These are phyloP conservation scores for Aureobasidium lini DNA, from an alignment of 2,329 filamentous ascomycete species.

Conservation along the genomic window DNA sequence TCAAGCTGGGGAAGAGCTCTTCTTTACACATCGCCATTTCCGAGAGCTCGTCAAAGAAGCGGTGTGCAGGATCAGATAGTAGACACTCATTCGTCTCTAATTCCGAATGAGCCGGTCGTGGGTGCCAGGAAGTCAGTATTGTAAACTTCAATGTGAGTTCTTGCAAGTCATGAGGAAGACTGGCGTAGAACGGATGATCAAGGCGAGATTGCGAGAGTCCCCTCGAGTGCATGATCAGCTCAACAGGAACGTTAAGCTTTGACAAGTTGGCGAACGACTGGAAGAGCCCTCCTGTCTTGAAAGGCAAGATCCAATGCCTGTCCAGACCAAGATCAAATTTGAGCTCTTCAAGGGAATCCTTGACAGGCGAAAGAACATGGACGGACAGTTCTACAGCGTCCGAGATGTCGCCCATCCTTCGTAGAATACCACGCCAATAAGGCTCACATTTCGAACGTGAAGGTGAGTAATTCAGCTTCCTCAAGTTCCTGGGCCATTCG, in stretches of 20 bases:
- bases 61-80: neutral
- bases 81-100: neutral
- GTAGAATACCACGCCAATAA: neutral
- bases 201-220: neutral
- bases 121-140: neutral
- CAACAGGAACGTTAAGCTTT: neutral
- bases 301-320: neutral
- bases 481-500: neutral
- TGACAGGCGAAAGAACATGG: neutral
- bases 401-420: neutral
- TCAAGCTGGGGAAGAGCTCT: neutral
- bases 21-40: neutral
- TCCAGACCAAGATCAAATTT: neutral
- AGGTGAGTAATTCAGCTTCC: neutral
- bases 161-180: neutral
- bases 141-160: neutral
- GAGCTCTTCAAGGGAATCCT: neutral
- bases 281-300: neutral
- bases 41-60: neutral
- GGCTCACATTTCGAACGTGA: neutral
- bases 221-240: neutral
- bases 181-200: neutral
- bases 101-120: neutral
- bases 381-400: neutral
- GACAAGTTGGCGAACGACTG: neutral